These are phyloP conservation scores for Leavenworthia alabamica DNA, from an alignment of 345 rosid genomes.

Conservation along the genomic window DNA sequence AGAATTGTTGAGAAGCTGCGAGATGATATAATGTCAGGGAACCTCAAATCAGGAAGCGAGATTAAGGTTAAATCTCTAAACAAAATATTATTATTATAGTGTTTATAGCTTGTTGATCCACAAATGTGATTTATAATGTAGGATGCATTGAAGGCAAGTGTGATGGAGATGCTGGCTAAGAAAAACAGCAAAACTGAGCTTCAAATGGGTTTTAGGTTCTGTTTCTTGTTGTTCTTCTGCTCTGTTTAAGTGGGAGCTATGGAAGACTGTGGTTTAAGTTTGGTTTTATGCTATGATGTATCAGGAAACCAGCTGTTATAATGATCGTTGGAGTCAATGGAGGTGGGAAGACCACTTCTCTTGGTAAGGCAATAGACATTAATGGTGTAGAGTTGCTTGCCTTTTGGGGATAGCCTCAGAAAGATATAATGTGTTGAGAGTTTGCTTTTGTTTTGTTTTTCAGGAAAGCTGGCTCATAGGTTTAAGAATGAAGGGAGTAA, in stretches of 20 bases:
- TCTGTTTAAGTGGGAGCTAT: no score
- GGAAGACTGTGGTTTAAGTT: conserved; percentile 6
- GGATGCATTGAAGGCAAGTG: conserved; percentile 81
- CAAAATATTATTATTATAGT: no score
- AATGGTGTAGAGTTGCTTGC: not conserved
- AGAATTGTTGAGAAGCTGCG: conserved; percentile 84
- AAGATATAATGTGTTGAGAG: not conserved
- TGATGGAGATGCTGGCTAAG: conserved; percentile 56
- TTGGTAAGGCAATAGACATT: conserved; percentile 46
- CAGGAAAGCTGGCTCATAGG: conserved; percentile 92
- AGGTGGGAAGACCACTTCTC: conserved; percentile 97
- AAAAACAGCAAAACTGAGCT: conserved; percentile 77
- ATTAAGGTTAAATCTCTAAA: conserved; percentile 88
- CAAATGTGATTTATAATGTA: conserved; percentile 26
- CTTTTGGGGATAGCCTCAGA: not conserved
- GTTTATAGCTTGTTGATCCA: no score
- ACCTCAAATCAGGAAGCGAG: conserved; percentile 83
- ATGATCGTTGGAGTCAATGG: conserved; percentile 92
- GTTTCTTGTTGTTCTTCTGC: no score
- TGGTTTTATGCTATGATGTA: not conserved
- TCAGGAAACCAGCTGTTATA: conserved; percentile 86
- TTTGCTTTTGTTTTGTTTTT: conserved; percentile 22
- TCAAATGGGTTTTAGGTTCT: conserved; percentile 79
- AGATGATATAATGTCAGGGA: conserved; percentile 72
- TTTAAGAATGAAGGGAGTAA: conserved; percentile 78